Percentiles rank a stretch among this genome's conserved stretches.
Conservation (phyloP, 2,329 filamentous ascomycete genomes). For the Dactylellina drechsleri region DNA sequence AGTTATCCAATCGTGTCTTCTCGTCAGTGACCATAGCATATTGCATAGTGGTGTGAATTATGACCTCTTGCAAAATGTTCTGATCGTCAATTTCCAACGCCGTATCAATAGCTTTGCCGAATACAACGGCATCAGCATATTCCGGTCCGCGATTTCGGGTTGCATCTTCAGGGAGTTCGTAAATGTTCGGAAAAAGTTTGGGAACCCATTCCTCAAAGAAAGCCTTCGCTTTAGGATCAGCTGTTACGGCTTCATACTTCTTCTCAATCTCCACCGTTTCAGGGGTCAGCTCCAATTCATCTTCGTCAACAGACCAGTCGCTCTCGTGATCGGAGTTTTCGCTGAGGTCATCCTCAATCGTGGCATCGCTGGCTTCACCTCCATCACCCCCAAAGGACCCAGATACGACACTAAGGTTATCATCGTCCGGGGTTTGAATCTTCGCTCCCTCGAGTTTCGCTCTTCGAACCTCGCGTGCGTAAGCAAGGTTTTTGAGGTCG, state of each 20-base stretch:
- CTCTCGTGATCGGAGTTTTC: slow-evolving; percentile 46
- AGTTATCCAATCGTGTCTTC: slow-evolving; percentile 33
- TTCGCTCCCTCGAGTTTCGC: slow-evolving; percentile 49
- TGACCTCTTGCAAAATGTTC: slow-evolving; percentile 33
- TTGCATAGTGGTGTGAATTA: slow-evolving; percentile 28
- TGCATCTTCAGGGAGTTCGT: slow-evolving; percentile 33
- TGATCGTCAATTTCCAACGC: slow-evolving; percentile 47
- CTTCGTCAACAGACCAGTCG: slow-evolving; percentile 44
- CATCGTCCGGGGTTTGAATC: slow-evolving; percentile 49
- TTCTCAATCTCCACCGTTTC: slow-evolving; percentile 20
- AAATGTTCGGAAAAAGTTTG: slow-evolving; percentile 38
- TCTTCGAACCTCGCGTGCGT: slow-evolving; percentile 48
- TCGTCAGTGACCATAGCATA: slow-evolving; percentile 45
- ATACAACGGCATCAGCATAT: slow-evolving; percentile 18
- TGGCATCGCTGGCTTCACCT: slow-evolving; percentile 32
- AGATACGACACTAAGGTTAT: slow-evolving; percentile 51
- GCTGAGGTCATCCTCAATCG: slow-evolving; percentile 40
- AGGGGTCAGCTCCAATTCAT: slow-evolving; percentile 15
- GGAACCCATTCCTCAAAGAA: slow-evolving; percentile 40
- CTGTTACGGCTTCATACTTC: slow-evolving; percentile 26
- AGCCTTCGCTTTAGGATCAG: slow-evolving; percentile 25
- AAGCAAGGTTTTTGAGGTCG: slow-evolving; percentile 49
- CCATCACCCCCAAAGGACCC: slow-evolving; percentile 36
- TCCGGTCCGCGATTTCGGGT: slow-evolving; percentile 42
- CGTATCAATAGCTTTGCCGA: slow-evolving; percentile 35